Conservation (phyloP, 345 rosid genomes). For the Garcia nutans region DNA sequence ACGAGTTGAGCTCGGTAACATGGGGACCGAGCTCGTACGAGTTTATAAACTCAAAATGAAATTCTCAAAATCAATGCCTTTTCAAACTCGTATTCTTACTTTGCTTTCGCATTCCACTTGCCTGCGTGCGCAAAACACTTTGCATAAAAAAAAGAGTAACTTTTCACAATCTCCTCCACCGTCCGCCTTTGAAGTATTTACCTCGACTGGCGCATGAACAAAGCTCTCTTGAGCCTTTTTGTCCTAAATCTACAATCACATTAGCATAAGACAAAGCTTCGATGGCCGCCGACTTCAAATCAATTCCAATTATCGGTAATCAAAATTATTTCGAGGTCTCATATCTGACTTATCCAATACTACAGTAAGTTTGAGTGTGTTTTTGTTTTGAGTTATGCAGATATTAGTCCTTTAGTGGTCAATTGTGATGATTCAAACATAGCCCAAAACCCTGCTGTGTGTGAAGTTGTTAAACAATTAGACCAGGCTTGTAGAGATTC, state of each 20-base stretch:
- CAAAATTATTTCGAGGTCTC: not conserved
- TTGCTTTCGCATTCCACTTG: no score
- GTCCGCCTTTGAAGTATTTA: no score
- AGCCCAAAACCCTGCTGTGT: conserved; percentile 54
- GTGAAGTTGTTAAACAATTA: conserved; percentile 54
- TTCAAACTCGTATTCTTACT: no score
- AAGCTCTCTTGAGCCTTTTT: not conserved
- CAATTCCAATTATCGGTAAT: conserved; percentile 59
- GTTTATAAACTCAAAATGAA: no score
- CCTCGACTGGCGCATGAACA: no score
- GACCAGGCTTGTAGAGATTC: conserved; percentile 81
- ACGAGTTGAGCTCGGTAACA: no score
- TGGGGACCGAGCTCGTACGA: no score
- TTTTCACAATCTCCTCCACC: no score
- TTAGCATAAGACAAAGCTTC: not conserved
- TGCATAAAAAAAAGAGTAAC: no score
- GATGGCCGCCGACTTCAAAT: conserved; percentile 65
- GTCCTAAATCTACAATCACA: not conserved
- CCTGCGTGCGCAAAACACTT: no score
- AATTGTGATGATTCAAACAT: conserved; percentile 64
- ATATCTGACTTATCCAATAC: conserved; percentile 18
- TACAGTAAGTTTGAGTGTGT: not conserved
- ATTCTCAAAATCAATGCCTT: no score
- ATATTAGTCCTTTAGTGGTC: conserved; percentile 53
- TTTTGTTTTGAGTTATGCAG: conserved; percentile 35